Percentiles rank a stretch among this genome's conserved stretches.
Conservation (phyloP, 192 early-diverging fungal genomes). For the Entophlyctis luteolus region DNA sequence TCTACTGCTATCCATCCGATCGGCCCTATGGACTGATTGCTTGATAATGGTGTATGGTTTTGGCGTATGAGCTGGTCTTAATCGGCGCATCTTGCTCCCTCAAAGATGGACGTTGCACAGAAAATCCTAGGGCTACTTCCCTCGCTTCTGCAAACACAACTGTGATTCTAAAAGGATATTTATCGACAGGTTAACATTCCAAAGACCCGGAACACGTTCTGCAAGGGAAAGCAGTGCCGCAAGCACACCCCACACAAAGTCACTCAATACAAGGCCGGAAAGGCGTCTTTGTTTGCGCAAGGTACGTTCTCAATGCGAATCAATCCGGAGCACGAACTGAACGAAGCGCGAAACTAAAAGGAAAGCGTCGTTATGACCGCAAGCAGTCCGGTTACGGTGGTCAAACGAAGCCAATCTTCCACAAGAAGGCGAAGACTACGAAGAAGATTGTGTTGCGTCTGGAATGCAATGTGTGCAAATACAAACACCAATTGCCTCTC, state of each 20-base stretch:
- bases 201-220: slow-evolving; percentile 99
- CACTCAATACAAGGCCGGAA: slow-evolving; percentile 99
- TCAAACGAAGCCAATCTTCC: slow-evolving; percentile 99
- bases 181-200: slow-evolving; percentile 97
- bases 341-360: slow-evolving; percentile 11
- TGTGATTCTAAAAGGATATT: too few species aligned
- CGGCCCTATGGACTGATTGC: too few species aligned
- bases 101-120: too few species aligned
- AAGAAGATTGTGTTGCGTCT: slow-evolving; percentile 99
- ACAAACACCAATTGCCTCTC: slow-evolving; percentile 94
- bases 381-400: slow-evolving; percentile 99
- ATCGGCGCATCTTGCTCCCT: too few species aligned
- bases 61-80: too few species aligned
- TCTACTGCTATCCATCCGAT: too few species aligned
- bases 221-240: slow-evolving; percentile 93
- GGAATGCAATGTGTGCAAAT: slow-evolving; percentile 98
- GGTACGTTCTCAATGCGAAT: slow-evolving; percentile 58
- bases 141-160: too few species aligned
- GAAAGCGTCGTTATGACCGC: slow-evolving; percentile 76
- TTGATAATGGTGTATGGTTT: too few species aligned
- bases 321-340: neutral
- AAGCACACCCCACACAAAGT: slow-evolving; percentile 99
- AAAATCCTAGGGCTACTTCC: too few species aligned
- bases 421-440: slow-evolving; percentile 99
- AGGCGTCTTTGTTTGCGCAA: slow-evolving; percentile 98